A percentile compares a stretch with the other conserved stretches of the same genome.
These are phyloP conservation scores for Suillus discolor DNA, from an alignment of 768 basidiomycete species.

Conservation along the genomic window DNA sequence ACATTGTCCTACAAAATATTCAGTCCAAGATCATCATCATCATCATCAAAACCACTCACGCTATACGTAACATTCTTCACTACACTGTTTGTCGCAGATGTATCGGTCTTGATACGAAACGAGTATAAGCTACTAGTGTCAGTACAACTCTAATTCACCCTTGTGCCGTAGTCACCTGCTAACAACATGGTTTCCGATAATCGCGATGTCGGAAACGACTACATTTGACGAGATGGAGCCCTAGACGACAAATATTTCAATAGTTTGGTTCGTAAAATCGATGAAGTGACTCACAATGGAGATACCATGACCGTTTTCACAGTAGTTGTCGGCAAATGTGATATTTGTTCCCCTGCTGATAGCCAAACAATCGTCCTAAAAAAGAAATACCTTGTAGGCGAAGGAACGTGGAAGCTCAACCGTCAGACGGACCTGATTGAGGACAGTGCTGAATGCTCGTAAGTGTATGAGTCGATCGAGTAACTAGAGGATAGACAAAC, in stretches of 20 bases:
- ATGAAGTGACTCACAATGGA: slow-evolving; percentile 42
- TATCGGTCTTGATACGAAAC: slow-evolving; percentile 63
- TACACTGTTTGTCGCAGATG: slow-evolving; percentile 44
- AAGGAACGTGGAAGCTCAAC: background rate
- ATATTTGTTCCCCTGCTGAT: slow-evolving; percentile 48
- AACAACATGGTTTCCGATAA: slow-evolving; percentile 55
- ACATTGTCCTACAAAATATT: slow-evolving; percentile 46
- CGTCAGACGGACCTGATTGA: slow-evolving; percentile 23
- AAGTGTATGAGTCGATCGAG: background rate
- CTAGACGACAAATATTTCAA: slow-evolving; percentile 28
- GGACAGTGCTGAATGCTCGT: slow-evolving; percentile 17
- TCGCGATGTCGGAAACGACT: slow-evolving; percentile 48
- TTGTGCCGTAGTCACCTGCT: slow-evolving; percentile 43
- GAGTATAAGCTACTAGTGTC: slow-evolving; percentile 45
- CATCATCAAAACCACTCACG: slow-evolving; percentile 28
- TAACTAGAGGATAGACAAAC: slow-evolving; percentile 11
- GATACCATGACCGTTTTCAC: slow-evolving; percentile 65
- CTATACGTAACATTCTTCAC: slow-evolving; percentile 54
- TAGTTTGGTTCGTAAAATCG: background rate
- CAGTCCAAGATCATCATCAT: background rate
- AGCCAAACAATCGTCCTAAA: slow-evolving; percentile 65
- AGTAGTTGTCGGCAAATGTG: slow-evolving; percentile 51
- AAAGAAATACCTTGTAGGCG: background rate
- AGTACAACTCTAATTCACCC: background rate
- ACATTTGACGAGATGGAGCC: slow-evolving; percentile 55